Base-by-base conservation (phyloP, 106 monocot species). In the Phalaenopsis equestris region DNA sequence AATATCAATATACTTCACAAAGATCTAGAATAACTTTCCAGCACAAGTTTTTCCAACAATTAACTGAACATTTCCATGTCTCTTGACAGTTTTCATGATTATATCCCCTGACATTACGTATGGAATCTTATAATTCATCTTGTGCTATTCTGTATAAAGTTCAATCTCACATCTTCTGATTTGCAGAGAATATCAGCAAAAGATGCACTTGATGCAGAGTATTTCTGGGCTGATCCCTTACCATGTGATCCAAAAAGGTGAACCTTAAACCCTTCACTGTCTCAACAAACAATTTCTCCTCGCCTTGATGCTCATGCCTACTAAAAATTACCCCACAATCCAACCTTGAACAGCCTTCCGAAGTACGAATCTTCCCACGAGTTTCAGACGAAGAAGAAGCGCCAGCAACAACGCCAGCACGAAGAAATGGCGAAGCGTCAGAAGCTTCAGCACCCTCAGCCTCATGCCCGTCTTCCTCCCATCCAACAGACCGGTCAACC, bases 161-260 rank as follows among this genome's bases (percentile, higher is more conserved):
- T 52, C 52, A 52, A 10, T 3, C 19, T 19, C 61, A 5, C 61
- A 10, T 61, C 23, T 23, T 7, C 17, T 68, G 1, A 8, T 72
- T 4, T 79, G 17, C 48, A 99, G 99, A 95, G 99, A 87, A 95
- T 99, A 83, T 93, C 91, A 64, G 99, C 99, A 46, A 93, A 93
- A 75, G 94, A 99, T 83, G 99, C 99, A 15, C 87, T 99, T 49
- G 99, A 99, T 82, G 99, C 99, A 4, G 95, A 99, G 74, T 99
- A 99, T 64, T 99, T 99, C 76, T 99, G 99, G 94, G 90, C 83
- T 17, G 99, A 99, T 68, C 99, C 99, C 0, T 82, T 95, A 65
- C 99, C 99, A 72, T 99, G 99, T 58, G 99, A 99, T 79, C 99
- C 99, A 19, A 94, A 94, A 90, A 99, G 99, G 99, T 95, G 47